Percentiles rank a stretch among this genome's conserved stretches.
Evolutionary conservation across 495 filamentous ascomycete genomes (phyloP).

Genomic region (Aspergillus mulundensis): DNA sequence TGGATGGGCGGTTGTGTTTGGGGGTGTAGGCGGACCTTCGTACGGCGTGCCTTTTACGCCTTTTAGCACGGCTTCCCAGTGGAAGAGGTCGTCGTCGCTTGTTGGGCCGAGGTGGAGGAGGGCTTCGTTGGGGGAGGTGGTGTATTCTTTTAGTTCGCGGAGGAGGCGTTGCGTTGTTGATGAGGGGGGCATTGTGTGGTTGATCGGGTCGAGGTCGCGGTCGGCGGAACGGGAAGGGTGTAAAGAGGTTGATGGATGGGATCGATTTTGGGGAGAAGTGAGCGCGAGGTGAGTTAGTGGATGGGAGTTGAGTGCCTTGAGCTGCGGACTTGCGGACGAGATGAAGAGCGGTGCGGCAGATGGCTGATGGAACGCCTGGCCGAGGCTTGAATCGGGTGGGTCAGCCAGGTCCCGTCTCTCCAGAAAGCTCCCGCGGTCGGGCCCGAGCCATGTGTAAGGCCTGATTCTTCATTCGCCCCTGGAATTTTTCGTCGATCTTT

Average conservation of each 20-base stretch:
- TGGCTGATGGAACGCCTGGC: not conserved
- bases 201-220: not conserved
- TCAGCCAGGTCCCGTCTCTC: slow-evolving; percentile 6
- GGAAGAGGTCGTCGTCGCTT: slow-evolving; percentile 63
- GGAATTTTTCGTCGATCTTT: slow-evolving; percentile 16
- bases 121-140: slow-evolving; percentile 50
- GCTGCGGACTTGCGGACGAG: not conserved
- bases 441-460: slow-evolving; percentile 16
- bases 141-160: slow-evolving; percentile 60
- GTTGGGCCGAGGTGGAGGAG: slow-evolving; percentile 63
- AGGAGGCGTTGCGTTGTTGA: slow-evolving; percentile 57
- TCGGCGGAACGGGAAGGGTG: not conserved
- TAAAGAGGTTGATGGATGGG: not conserved
- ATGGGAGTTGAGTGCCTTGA: slow-evolving; percentile 5
- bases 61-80: slow-evolving; percentile 77
- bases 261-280: no score
- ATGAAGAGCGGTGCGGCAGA: slow-evolving; percentile 7
- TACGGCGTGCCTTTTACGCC: slow-evolving; percentile 66
- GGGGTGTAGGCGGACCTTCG: slow-evolving; percentile 49
- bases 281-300: not conserved
- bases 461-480: slow-evolving; percentile 5
- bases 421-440: slow-evolving; percentile 14
- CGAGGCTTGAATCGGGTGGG: slow-evolving; percentile 18
- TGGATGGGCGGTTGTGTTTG: not conserved
- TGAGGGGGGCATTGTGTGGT: slow-evolving; percentile 22